Evolutionary conservation across 2,329 filamentous ascomycete genomes (phyloP).

Genomic region (Trichoderma koningii): DNA sequence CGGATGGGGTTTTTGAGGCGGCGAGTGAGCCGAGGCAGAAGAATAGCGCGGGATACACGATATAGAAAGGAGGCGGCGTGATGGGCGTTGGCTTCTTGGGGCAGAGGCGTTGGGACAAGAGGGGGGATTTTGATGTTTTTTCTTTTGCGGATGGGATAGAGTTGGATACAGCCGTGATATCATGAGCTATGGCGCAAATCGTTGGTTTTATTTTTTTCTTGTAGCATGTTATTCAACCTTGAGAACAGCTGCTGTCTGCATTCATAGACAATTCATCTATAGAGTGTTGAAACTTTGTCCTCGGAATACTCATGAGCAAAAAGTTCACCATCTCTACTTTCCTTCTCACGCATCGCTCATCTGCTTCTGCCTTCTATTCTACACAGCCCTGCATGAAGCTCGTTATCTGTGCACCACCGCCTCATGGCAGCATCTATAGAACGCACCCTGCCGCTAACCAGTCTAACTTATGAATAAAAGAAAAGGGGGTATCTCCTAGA

Average conservation of each 20-base stretch:
- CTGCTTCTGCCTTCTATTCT: background rate
- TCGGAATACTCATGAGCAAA: no score
- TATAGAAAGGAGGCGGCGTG: conserved; percentile 33
- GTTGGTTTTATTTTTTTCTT: background rate
- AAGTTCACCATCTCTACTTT: no score
- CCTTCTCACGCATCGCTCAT: no score
- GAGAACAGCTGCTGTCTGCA: background rate
- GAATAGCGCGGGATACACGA: conserved; percentile 65
- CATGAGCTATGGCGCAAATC: conserved; percentile 10
- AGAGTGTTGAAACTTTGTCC: no score
- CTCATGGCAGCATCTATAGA: conserved; percentile 3
- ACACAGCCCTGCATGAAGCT: background rate
- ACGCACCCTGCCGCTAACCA: conserved; percentile 11
- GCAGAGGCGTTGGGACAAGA: no score
- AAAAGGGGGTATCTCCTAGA: conserved; percentile 43
- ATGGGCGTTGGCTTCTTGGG: no score
- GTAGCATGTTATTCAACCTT: background rate
- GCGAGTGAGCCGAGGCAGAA: conserved; percentile 74
- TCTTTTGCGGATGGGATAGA: background rate
- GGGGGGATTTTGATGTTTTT: no score
- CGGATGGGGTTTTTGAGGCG: conserved; percentile 73
- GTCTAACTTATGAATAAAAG: conserved; percentile 16
- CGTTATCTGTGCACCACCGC: background rate
- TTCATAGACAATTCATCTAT: background rate
- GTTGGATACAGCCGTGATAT: conserved; percentile 14